Conservation (phyloP, 495 filamentous ascomycete species). For the Penicillium diatomitis region DNA sequence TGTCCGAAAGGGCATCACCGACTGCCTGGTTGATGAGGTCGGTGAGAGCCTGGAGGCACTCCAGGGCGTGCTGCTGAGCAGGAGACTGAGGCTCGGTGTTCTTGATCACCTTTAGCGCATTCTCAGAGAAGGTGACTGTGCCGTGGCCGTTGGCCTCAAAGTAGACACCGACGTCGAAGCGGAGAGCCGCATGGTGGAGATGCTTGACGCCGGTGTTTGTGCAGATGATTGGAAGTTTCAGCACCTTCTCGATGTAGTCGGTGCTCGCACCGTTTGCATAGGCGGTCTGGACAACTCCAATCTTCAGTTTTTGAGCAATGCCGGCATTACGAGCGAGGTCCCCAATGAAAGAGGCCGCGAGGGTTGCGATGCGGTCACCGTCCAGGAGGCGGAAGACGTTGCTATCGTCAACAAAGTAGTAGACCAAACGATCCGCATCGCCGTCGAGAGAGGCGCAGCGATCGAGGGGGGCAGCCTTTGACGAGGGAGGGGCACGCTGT, state of each 20-base stretch:
- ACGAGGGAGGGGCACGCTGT: constrained; percentile 79
- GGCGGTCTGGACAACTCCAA: constrained; percentile 92
- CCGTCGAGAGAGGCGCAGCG: constrained; percentile 91
- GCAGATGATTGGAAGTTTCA: constrained; percentile 84
- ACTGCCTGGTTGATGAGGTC: constrained; percentile 97
- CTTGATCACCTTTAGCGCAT: constrained; percentile 66
- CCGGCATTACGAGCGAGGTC: constrained; percentile 76
- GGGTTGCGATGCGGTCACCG: constrained; percentile 91
- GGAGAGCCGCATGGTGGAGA: constrained; percentile 86
- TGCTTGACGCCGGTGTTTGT: constrained; percentile 95
- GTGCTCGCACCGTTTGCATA: constrained; percentile 98
- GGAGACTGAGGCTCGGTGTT: constrained; percentile 78
- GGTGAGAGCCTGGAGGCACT: constrained; percentile 68
- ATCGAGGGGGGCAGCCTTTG: constrained; percentile 62
- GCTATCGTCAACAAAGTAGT: constrained; percentile 83
- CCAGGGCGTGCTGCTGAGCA: constrained; percentile 75
- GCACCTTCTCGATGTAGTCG: constrained; percentile 75
- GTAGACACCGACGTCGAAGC: constrained; percentile 91
- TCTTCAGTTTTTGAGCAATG: constrained; percentile 66
- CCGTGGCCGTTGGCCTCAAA: constrained; percentile 98
- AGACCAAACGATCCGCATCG: constrained; percentile 90
- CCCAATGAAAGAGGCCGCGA: constrained; percentile 88
- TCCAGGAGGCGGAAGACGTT: constrained; percentile 82
- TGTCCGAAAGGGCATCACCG: constrained; percentile 89
- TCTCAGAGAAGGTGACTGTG: constrained; percentile 85